These are phyloP conservation scores for Furcasterigmium furcatum DNA, from an alignment of 2,329 filamentous ascomycete species.

Conservation along the genomic window DNA sequence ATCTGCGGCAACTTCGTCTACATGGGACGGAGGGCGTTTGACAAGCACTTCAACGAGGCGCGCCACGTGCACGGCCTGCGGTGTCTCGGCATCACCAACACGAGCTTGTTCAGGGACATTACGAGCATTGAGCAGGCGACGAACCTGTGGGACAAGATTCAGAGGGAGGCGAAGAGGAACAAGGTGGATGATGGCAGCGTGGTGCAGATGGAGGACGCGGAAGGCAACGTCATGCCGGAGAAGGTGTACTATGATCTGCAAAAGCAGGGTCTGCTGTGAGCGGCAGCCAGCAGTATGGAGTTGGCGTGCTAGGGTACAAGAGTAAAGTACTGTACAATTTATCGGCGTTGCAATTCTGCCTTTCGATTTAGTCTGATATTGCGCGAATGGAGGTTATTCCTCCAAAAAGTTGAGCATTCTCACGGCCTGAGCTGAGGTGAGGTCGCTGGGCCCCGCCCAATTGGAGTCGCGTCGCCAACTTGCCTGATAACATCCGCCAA, in stretches of 20 bases:
- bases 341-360: conserved; percentile 1
- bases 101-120: conserved; percentile 89
- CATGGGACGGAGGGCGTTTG: conserved; percentile 92
- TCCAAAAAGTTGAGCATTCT: too few species aligned
- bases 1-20: conserved; percentile 99
- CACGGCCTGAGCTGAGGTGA: too few species aligned
- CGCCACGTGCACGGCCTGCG: conserved; percentile 91
- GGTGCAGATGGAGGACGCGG: conserved; percentile 97
- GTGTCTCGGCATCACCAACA: conserved; percentile 90
- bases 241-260: conserved; percentile 96
- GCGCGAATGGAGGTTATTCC: too few species aligned
- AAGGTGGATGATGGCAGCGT: conserved; percentile 76
- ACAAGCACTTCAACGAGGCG: conserved; percentile 97
- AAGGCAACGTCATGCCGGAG: conserved; percentile 98
- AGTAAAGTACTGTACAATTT: neutral
- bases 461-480: too few species aligned
- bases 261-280: conserved; percentile 80
- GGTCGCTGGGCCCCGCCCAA: too few species aligned
- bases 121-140: conserved; percentile 87
- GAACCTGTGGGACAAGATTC: conserved; percentile 89
- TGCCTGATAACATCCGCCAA: too few species aligned
- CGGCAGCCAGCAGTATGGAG: neutral
- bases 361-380: too few species aligned
- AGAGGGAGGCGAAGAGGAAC: conserved; percentile 76
- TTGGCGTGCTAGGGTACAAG: neutral